These are phyloP conservation scores for Chytriomyces hyalinus DNA, from an alignment of 192 early-diverging fungal genomes.

Conservation along the genomic window DNA sequence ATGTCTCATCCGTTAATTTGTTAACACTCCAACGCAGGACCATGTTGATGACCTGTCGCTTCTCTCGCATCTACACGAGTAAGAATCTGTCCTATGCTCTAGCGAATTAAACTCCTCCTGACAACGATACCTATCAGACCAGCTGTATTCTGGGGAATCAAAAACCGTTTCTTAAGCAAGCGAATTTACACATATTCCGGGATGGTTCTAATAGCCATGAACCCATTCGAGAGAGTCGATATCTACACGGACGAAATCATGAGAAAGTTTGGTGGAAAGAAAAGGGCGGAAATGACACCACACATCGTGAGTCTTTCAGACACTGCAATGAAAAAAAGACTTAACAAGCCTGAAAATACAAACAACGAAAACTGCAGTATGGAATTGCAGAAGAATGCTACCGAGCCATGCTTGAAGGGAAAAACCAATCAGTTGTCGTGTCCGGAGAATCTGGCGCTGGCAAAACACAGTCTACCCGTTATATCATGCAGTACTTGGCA, in stretches of 20 bases:
- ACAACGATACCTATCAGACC: conserved; percentile 9
- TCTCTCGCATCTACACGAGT: conserved; percentile 37
- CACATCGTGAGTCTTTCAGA: conserved; percentile 62
- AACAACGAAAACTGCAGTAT: conserved; percentile 49
- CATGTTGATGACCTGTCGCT: conserved; percentile 25
- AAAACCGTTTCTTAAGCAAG: conserved; percentile 8
- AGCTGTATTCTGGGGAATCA: conserved; percentile 28
- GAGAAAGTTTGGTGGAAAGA: conserved; percentile 76
- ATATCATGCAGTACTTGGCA: conserved; percentile 90
- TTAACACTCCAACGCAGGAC: conserved; percentile 5
- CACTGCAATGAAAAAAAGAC: not conserved
- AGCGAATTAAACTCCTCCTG: not conserved
- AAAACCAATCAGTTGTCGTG: conserved; percentile 92
- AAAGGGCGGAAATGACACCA: conserved; percentile 83
- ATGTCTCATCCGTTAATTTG: not conserved
- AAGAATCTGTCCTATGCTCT: not conserved
- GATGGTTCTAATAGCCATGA: conserved; percentile 90
- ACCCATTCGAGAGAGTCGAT: conserved; percentile 80
- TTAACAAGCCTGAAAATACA: not conserved
- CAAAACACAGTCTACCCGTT: conserved; percentile 88
- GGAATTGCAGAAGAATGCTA: conserved; percentile 92
- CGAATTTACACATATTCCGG: conserved; percentile 95
- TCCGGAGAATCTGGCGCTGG: conserved; percentile 93
- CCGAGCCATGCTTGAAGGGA: conserved; percentile 84
- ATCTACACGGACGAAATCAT: conserved; percentile 85